Base-by-base conservation (phyloP, 2,329 filamentous ascomycete genomes). In the Ophiostoma populinum region DNA sequence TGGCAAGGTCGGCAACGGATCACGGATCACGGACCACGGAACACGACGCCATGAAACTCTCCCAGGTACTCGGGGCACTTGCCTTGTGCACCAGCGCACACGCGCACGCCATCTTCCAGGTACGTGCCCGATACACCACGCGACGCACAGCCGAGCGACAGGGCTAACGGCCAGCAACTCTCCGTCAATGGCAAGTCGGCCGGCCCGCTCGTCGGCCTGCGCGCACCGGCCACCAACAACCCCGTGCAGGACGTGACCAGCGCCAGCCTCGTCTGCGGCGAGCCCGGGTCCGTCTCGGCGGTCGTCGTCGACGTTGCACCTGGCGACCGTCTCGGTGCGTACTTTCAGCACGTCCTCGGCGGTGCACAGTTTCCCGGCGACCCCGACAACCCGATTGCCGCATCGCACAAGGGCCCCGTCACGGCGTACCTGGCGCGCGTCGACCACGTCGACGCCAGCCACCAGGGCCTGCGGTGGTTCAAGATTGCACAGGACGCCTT, bases 351-450 rank as follows among this genome's bases (percentile, higher is more conserved):
- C 45, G 54, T 68, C 34, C 60, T 70, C 37, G 66, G 66, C 35
- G 65, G 65, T 32, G 54, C 59, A 7, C 63, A 70, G 48, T 58
- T 54, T 43, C 35, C 62, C 29, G 55, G 55, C 42, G 63, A 66
- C 52, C 49, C 52, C 2, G 64, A 65, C 49, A 59, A 67, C 50
- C 65, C 65, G 35, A 69, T 71, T 43, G 66, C 65, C 21, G 51
- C 56, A 37, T 62, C 59, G 10, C 65, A 70, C 52, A 66, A 66
- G 48, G 65, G 65, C 0, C 66, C 67, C 2, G 53, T 70, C 26
- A 60, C 64, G 32, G 58, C 62, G 2, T 69, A 67, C 51, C 54
- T 69, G 17, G 59, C 62, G 30, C 65, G 66, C 49, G 65, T 70
- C 4, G 53, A 59, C 45, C 59, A 66, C 42, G 6, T 54, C 55